Evolutionary conservation across 2,329 filamentous ascomycete species (phyloP).

Genomic region (Colletotrichum salicis): DNA sequence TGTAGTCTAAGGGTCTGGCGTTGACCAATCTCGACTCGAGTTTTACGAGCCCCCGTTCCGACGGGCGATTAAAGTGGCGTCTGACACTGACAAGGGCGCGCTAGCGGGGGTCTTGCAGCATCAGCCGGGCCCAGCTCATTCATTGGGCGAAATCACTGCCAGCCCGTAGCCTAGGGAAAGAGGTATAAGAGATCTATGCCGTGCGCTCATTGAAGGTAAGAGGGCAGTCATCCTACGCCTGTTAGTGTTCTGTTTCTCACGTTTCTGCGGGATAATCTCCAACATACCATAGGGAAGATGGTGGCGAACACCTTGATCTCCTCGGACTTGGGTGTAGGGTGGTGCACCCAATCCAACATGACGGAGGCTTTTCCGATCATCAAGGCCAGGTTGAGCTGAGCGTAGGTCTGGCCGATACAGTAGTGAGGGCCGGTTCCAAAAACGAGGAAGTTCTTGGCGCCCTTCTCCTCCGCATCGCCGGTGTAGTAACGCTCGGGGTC

Average conservation of each 20-base stretch:
- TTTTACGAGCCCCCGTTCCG: slow-evolving; percentile 3
- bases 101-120: slow-evolving; percentile 14
- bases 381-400: slow-evolving; percentile 85
- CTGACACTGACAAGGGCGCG: slow-evolving; percentile 11
- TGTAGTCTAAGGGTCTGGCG: slow-evolving; percentile 18
- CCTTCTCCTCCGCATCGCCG: slow-evolving; percentile 86
- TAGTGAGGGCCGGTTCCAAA: slow-evolving; percentile 97
- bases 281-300: slow-evolving; percentile 91
- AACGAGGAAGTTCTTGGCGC: slow-evolving; percentile 93
- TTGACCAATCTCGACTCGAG: slow-evolving; percentile 23
- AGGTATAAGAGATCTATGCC: slow-evolving; percentile 47
- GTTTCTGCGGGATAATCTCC: slow-evolving; percentile 20
- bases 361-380: slow-evolving; percentile 92
- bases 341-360: slow-evolving; percentile 89
- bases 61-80: not conserved
- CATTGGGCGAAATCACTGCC: slow-evolving; percentile 1
- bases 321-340: slow-evolving; percentile 84
- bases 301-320: slow-evolving; percentile 99
- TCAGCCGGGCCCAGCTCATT: not conserved
- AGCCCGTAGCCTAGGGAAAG: not conserved
- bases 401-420: slow-evolving; percentile 94
- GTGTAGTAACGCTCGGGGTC: slow-evolving; percentile 92
- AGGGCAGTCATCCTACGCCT: slow-evolving; percentile 80
- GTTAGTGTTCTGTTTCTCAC: slow-evolving; percentile 11
- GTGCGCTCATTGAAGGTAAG: slow-evolving; percentile 74